A percentile compares a stretch with the other conserved stretches of the same genome.
Conservation (phyloP, 2,329 filamentous ascomycete genomes). For the Penicillium sp. region DNA sequence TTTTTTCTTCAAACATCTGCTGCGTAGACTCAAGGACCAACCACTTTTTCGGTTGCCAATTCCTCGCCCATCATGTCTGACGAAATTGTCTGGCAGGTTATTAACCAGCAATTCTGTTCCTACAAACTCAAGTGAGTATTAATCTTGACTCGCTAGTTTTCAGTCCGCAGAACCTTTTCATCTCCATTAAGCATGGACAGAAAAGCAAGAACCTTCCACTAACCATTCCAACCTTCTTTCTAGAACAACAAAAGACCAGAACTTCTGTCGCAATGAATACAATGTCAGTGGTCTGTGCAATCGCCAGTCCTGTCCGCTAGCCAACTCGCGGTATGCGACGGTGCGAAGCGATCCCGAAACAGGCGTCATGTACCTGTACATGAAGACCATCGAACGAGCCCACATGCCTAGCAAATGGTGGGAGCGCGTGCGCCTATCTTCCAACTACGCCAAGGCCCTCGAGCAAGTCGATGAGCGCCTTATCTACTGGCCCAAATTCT, state of each 20-base stretch:
- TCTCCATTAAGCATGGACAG: background rate
- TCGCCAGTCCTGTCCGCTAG: conserved; percentile 83
- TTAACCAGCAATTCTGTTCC: conserved; percentile 91
- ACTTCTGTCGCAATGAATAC: conserved; percentile 93
- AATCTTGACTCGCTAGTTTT: background rate
- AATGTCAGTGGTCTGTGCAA: conserved; percentile 83
- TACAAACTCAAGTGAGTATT: conserved; percentile 81
- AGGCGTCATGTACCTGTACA: conserved; percentile 87
- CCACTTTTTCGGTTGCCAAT: conserved; percentile 9
- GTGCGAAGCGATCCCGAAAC: conserved; percentile 78
- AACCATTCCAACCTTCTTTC: background rate
- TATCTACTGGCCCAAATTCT: conserved; percentile 92
- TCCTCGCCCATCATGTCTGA: conserved; percentile 60
- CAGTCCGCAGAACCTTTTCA: conserved; percentile 2
- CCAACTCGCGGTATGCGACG: conserved; percentile 90
- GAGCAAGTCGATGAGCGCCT: conserved; percentile 81
- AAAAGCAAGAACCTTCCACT: conserved; percentile 8
- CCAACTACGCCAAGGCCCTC: conserved; percentile 87
- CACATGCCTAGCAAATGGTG: conserved; percentile 89
- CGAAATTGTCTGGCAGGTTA: conserved; percentile 96
- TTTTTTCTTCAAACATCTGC: conserved; percentile 5
- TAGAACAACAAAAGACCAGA: conserved; percentile 80
- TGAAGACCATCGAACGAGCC: conserved; percentile 88
- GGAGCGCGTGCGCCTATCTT: conserved; percentile 86
- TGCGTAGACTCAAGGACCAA: background rate